These are phyloP conservation scores for Penicillium concentricum DNA, from an alignment of 2,329 filamentous ascomycete genomes.

Conservation along the genomic window DNA sequence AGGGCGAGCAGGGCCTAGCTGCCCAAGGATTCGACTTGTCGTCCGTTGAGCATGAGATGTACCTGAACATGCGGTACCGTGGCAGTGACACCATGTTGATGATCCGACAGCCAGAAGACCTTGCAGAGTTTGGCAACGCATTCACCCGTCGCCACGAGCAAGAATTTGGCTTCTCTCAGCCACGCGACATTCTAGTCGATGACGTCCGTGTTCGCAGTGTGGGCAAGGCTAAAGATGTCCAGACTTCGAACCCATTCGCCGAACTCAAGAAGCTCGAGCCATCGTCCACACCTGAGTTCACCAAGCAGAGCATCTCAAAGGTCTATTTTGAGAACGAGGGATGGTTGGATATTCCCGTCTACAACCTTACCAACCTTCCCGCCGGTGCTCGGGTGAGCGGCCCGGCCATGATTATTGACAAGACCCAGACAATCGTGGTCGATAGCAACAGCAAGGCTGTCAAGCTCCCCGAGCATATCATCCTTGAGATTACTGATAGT, in stretches of 20 bases:
- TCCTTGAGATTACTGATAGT: constrained; percentile 42
- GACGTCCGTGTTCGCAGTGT: not conserved
- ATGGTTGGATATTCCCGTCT: constrained; percentile 21
- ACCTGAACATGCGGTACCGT: not conserved
- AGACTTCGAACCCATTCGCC: not conserved
- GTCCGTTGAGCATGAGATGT: not conserved
- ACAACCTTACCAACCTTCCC: constrained; percentile 2
- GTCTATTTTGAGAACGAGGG: not conserved
- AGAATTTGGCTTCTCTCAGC: not conserved
- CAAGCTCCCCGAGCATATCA: constrained; percentile 29
- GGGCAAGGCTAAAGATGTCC: not conserved
- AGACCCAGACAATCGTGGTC: constrained; percentile 76
- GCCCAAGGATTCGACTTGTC: no score
- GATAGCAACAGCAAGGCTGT: constrained; percentile 28
- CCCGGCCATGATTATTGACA: constrained; percentile 58
- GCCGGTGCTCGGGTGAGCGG: constrained; percentile 28
- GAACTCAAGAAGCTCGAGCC: not conserved
- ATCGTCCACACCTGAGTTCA: no score
- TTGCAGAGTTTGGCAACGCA: not conserved
- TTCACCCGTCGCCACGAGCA: not conserved
- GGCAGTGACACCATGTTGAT: not conserved
- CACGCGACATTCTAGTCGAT: not conserved
- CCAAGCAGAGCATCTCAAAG: not conserved
- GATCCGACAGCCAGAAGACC: not conserved
- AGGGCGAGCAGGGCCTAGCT: no score